Base-by-base conservation (phyloP, 192 early-diverging fungal genomes). In the Coemansia sp. region DNA sequence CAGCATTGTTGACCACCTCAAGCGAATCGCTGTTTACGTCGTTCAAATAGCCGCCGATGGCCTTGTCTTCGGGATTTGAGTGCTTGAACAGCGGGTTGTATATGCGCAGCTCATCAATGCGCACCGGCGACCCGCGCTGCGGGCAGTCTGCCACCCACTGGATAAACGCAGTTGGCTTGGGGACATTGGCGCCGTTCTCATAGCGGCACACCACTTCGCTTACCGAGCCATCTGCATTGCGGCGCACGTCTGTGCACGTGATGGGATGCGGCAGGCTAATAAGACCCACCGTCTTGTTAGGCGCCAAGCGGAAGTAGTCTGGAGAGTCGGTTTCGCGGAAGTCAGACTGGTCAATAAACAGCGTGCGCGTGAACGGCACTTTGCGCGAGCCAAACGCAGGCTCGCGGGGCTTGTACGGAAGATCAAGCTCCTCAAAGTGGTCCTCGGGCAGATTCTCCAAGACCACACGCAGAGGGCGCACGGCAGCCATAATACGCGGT, bases 291-390 rank as follows among this genome's bases (percentile, higher is more conserved):
- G 88, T 84, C 81, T 94, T 94, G 62, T 89, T 90, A 20, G 88
- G 87, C 2, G 93, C 90, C 64, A 99, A 80, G 37, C 97, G 93
- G 83, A 86, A 94, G 63, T 93, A 99, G 76, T 97, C 95, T 40
- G 91, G 85, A 63, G 95, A 92, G 56, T 93, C 92, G 49, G 85
- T 73, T 60, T 86, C 84, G 64, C 97, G 91, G 85, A 99, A 99
- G 76, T 99, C 97, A 31, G 86, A 85, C 37, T 80, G 73, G 50
- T 99, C 97, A 61, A 99, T 99, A 79, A 92, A 98, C n/a, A 99
- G 58, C 14, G 84, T 84, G 31, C 86, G 81, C 11, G 93, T 93
- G 69, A 99, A 98, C 10, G 94, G 94, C 34, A 98, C 86, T 17
- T 45, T 72, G 64, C 90, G 92, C 38, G 87, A 81, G 34, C 94